A percentile compares a stretch with the other conserved stretches of the same genome.
Conservation (phyloP, 345 rosid species). For the Geranium rotundifolium region DNA sequence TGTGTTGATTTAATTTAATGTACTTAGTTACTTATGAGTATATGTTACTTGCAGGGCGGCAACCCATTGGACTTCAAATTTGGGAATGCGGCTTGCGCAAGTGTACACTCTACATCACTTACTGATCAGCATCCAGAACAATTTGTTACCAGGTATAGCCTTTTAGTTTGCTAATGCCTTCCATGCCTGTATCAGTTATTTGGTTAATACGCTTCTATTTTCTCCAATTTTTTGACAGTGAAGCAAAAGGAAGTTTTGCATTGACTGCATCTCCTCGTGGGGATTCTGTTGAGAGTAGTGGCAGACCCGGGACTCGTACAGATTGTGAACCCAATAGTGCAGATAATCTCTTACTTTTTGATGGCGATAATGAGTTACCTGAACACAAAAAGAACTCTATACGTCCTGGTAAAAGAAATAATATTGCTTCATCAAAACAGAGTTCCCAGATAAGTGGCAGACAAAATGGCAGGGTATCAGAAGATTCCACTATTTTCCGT, state of each 20-base stretch:
- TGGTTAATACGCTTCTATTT: conserved; percentile 10
- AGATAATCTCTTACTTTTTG: conserved; percentile 68
- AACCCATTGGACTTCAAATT: conserved; percentile 92
- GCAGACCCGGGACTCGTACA: conserved; percentile 54
- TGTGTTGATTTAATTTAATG: conserved; percentile 5
- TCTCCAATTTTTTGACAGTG: conserved; percentile 37
- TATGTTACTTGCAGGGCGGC: conserved; percentile 66
- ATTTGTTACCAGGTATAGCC: conserved; percentile 59
- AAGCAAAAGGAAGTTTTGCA: conserved; percentile 89
- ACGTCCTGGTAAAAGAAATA: conserved; percentile 42
- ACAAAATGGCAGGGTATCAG: conserved; percentile 64
- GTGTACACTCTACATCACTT: conserved; percentile 89
- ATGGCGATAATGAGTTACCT: conserved; percentile 54
- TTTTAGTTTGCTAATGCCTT: conserved; percentile 11
- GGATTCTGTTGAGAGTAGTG: conserved; percentile 93
- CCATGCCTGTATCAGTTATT: conserved; percentile 7
- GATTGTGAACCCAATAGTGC: conserved; percentile 69
- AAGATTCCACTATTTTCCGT: conserved; percentile 90
- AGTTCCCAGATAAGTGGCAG: conserved; percentile 47
- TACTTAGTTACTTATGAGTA: conserved; percentile 1
- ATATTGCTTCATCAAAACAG: conserved; percentile 42
- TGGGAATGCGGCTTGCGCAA: conserved; percentile 56
- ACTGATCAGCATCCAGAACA: conserved; percentile 72
- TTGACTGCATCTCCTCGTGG: conserved; percentile 81
- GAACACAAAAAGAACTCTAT: conserved; percentile 36